These are phyloP conservation scores for Leccinum boreale DNA, from an alignment of 768 basidiomycete species.

Conservation along the genomic window DNA sequence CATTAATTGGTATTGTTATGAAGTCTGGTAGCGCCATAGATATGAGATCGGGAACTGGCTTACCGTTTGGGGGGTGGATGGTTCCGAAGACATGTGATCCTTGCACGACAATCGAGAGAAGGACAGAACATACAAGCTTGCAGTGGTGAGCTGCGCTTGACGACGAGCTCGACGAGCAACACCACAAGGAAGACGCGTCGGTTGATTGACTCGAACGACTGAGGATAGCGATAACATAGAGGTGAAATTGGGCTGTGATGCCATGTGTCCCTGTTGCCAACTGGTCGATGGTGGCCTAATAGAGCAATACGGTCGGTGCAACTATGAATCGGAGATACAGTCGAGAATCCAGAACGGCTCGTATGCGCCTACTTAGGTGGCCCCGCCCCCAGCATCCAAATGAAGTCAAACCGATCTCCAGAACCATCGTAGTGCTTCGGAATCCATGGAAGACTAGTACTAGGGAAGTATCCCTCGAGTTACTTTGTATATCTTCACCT, in stretches of 20 bases:
- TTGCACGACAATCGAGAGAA: neutral
- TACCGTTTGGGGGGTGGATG: neutral
- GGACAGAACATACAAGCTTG: neutral
- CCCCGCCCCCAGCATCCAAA: neutral
- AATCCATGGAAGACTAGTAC: neutral
- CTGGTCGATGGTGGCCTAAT: constrained; percentile 1
- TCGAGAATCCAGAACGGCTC: neutral
- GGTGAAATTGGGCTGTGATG: neutral
- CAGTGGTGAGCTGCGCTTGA: neutral
- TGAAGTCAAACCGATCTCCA: constrained; percentile 9
- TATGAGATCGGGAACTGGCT: neutral
- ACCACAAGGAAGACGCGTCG: neutral
- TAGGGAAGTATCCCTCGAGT: constrained; percentile 14
- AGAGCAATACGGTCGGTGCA: constrained; percentile 1
- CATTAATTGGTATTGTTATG: neutral
- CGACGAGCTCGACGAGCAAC: neutral
- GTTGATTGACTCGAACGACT: too few species aligned
- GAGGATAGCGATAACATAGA: too few species aligned
- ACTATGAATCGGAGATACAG: constrained; percentile 3
- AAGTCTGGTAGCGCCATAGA: neutral
- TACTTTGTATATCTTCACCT: constrained; percentile 30
- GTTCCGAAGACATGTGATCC: neutral
- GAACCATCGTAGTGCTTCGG: constrained; percentile 12
- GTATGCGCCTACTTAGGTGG: constrained; percentile 1
- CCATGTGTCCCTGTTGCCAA: neutral